phyloP scores from a whole-genome alignment of 805 yeast genomes.

The Torulaspora maleeae region DNA sequence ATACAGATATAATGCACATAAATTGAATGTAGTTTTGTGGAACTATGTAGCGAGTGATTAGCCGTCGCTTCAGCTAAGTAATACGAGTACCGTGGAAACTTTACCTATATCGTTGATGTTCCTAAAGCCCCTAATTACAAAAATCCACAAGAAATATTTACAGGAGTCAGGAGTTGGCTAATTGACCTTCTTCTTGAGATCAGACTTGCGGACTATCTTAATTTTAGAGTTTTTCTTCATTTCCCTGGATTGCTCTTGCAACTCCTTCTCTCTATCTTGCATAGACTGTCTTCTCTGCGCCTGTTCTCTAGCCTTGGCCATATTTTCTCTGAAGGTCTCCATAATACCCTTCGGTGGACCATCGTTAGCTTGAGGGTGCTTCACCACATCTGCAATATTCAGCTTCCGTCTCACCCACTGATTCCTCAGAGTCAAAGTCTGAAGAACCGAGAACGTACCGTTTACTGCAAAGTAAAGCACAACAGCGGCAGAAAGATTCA shows the following conservation, averaged over 20 bases:
- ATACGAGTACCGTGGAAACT: no score
- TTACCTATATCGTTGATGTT: no score
- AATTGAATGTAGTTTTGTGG: no score
- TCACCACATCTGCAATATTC: constrained; percentile 58
- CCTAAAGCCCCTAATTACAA: no score
- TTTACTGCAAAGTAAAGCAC: constrained; percentile 81
- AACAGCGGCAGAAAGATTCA: constrained; percentile 79
- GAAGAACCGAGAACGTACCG: constrained; percentile 67
- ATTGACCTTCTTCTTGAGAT: constrained; percentile 15
- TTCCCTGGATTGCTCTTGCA: constrained; percentile 32
- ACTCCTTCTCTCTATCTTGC: constrained; percentile 35
- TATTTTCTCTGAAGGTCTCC: constrained; percentile 38
- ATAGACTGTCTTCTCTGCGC: constrained; percentile 38
- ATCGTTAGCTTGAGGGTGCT: constrained; percentile 41
- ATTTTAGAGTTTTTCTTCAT: constrained; percentile 30
- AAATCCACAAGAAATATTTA: constrained; percentile 3
- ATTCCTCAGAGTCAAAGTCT: constrained; percentile 61
- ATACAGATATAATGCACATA: no score
- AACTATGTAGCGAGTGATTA: no score
- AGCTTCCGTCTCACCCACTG: constrained; percentile 51
- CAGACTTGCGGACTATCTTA: constrained; percentile 30
- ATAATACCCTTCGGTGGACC: constrained; percentile 37
- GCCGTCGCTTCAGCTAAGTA: no score
- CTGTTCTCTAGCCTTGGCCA: constrained; percentile 39
- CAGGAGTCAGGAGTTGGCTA: constrained; percentile 3